A percentile compares a stretch with the other conserved stretches of the same genome.
phyloP scores from a whole-genome alignment of 208 protist species.

The Trypanosoma melophagium region DNA sequence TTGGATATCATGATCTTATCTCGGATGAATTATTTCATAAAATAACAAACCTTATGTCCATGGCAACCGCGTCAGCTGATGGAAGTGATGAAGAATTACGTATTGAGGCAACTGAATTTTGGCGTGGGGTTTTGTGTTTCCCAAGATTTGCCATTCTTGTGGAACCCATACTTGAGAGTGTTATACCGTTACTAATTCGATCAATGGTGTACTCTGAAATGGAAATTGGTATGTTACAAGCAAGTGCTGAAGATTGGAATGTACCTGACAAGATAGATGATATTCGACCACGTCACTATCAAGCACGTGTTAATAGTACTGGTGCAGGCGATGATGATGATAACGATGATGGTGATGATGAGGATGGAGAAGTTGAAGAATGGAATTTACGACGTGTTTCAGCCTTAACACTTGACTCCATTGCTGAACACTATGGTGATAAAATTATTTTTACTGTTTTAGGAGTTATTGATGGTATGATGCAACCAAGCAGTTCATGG shows the following conservation, averaged over 20 bases:
- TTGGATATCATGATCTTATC: slow-evolving; percentile 65
- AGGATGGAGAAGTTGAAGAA: slow-evolving; percentile 85
- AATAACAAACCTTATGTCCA: slow-evolving; percentile 60
- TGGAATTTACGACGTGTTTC: slow-evolving; percentile 92
- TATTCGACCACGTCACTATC: slow-evolving; percentile 84
- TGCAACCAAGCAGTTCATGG: slow-evolving; percentile 69
- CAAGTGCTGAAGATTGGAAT: slow-evolving; percentile 73
- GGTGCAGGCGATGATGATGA: slow-evolving; percentile 43
- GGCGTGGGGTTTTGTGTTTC: slow-evolving; percentile 69
- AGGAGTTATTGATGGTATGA: slow-evolving; percentile 72
- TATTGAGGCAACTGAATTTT: slow-evolving; percentile 87
- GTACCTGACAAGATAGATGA: slow-evolving; percentile 82
- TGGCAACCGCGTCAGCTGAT: slow-evolving; percentile 41
- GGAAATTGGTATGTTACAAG: slow-evolving; percentile 86
- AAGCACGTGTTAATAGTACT: slow-evolving; percentile 47
- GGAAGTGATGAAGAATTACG: slow-evolving; percentile 58
- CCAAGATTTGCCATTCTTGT: slow-evolving; percentile 67
- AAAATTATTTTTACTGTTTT: slow-evolving; percentile 79
- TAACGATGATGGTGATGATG: slow-evolving; percentile 79
- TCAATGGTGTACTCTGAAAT: slow-evolving; percentile 91
- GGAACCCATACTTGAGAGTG: slow-evolving; percentile 39
- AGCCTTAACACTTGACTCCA: slow-evolving; percentile 82
- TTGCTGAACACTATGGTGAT: slow-evolving; percentile 83
- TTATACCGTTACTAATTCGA: slow-evolving; percentile 82
- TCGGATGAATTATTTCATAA: slow-evolving; percentile 48